These are phyloP conservation scores for Sugiyamaella lignohabitans DNA, from an alignment of 805 yeast genomes.

Conservation along the genomic window DNA sequence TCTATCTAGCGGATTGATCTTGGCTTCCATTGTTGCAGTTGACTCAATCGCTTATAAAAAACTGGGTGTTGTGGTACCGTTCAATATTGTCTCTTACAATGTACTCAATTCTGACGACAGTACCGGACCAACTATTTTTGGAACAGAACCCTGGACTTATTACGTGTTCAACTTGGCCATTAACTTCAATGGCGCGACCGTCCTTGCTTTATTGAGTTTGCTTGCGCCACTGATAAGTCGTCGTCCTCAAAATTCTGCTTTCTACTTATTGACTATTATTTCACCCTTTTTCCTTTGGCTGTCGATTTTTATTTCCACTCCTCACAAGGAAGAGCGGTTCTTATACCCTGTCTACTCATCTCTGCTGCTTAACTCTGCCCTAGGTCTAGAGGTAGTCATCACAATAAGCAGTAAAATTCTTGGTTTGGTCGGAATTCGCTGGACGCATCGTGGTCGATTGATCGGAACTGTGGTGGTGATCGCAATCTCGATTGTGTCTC, in stretches of 20 bases:
- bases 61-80: slow-evolving; percentile 56
- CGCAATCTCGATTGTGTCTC: slow-evolving; percentile 29
- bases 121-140: slow-evolving; percentile 87
- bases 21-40: slow-evolving; percentile 28
- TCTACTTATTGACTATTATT: slow-evolving; percentile 21
- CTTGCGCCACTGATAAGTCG: slow-evolving; percentile 2
- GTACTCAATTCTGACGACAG: slow-evolving; percentile 60
- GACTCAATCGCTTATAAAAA: slow-evolving; percentile 56
- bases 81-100: slow-evolving; percentile 77
- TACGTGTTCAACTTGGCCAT: slow-evolving; percentile 62
- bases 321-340: slow-evolving; percentile 92
- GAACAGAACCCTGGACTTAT: slow-evolving; percentile 71
- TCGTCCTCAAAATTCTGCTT: not conserved
- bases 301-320: slow-evolving; percentile 59
- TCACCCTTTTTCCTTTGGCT: slow-evolving; percentile 62
- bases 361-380: slow-evolving; percentile 55
- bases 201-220: slow-evolving; percentile 16
- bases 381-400: slow-evolving; percentile 32
- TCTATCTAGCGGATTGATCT: slow-evolving; percentile 18
- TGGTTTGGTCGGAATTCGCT: slow-evolving; percentile 5
- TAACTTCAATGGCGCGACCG: slow-evolving; percentile 57
- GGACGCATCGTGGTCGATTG: slow-evolving; percentile 4
- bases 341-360: slow-evolving; percentile 78
- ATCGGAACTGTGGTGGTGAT: slow-evolving; percentile 10
- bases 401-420: slow-evolving; percentile 1